Evolutionary conservation across 306 rosid genomes (phyloP).

Genomic region (Rosa lucieae): DNA sequence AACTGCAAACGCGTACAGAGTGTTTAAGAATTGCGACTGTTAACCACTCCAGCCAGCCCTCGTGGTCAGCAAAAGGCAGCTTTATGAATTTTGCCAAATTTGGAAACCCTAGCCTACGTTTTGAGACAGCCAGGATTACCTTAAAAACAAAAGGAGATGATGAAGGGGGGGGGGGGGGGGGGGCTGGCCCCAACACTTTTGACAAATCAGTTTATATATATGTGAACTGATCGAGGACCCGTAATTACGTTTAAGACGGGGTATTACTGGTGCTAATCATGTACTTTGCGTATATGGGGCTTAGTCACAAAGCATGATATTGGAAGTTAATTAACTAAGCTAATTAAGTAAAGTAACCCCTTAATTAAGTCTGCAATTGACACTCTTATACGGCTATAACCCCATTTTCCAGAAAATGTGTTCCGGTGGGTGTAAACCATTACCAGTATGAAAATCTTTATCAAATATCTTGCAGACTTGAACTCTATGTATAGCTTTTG

Average conservation of each 20-base stretch:
- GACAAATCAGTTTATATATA: background rate
- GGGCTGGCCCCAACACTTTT: background rate
- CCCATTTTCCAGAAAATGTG: background rate
- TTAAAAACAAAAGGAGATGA: background rate
- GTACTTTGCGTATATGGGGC: background rate
- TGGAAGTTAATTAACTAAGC: background rate
- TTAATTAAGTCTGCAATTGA: background rate
- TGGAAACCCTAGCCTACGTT: slow-evolving; percentile 5
- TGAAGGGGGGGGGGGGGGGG: background rate
- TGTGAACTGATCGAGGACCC: background rate
- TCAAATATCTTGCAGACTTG: background rate
- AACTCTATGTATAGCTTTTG: background rate
- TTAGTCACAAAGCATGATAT: background rate
- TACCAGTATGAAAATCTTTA: background rate
- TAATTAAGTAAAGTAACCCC: background rate
- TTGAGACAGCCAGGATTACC: slow-evolving; percentile 13
- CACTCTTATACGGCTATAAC: background rate
- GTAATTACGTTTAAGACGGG: background rate
- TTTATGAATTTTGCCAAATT: background rate
- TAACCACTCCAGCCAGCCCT: slow-evolving; percentile 7
- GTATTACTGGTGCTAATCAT: background rate
- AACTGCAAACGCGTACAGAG: background rate
- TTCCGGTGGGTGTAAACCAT: background rate
- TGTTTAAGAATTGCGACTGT: slow-evolving; percentile 2
- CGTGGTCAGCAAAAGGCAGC: slow-evolving; percentile 1